These are phyloP conservation scores for Starmerella stellata DNA, from an alignment of 805 yeast species.

Conservation along the genomic window DNA sequence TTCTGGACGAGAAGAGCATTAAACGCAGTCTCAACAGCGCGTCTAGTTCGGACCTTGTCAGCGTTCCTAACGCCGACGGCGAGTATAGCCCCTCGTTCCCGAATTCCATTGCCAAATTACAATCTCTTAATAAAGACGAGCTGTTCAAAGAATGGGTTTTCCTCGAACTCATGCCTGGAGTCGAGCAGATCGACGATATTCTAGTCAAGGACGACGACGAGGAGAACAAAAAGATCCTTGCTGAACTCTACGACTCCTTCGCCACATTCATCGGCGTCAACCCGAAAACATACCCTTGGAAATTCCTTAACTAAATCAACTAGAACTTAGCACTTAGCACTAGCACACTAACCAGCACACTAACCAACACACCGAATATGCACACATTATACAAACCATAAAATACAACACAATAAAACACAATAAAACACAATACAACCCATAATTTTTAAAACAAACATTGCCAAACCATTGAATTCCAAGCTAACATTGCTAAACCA, in stretches of 20 bases:
- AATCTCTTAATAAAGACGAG: constrained; percentile 5
- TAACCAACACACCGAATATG: no score
- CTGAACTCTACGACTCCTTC: constrained; percentile 13
- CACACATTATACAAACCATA: no score
- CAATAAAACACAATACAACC: no score
- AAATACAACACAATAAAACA: no score
- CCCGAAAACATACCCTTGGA: constrained; percentile 9
- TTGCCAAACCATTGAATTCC: no score
- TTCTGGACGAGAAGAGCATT: constrained; percentile 53
- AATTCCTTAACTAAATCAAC: no score
- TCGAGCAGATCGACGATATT: constrained; percentile 12
- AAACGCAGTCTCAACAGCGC: constrained; percentile 51
- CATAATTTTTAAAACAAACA: no score
- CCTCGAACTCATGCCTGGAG: constrained; percentile 13
- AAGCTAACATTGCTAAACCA: no score
- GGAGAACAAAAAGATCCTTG: constrained; percentile 8
- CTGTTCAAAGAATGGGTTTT: constrained; percentile 14
- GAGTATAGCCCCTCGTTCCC: constrained; percentile 13
- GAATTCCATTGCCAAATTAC: constrained; percentile 8
- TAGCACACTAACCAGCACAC: no score
- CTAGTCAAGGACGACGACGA: constrained; percentile 5
- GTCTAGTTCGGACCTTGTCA: constrained; percentile 18
- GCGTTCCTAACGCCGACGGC: constrained; percentile 16
- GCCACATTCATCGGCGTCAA: constrained; percentile 10
- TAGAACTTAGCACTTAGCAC: no score